Percentiles rank a stretch among this genome's conserved stretches.
Evolutionary conservation across 2,329 filamentous ascomycete genomes (phyloP).

Genomic region (Chaetomiaceae sp.): DNA sequence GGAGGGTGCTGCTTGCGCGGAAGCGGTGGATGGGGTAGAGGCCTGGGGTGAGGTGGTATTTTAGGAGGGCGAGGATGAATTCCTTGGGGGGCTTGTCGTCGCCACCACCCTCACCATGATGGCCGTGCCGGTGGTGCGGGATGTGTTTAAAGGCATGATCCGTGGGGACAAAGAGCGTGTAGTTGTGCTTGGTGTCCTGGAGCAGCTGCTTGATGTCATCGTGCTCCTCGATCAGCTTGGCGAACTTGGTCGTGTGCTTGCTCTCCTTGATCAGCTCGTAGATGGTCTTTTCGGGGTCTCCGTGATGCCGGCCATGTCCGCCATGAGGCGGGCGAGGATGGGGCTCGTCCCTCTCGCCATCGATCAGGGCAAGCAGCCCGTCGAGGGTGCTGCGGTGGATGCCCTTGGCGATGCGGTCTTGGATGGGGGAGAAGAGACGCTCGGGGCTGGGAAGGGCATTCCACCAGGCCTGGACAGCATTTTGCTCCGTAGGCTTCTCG

Average conservation of each 20-base stretch:
- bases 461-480: constrained; percentile 19
- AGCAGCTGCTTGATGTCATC: constrained; percentile 67
- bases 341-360: constrained; percentile 3
- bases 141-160: constrained; percentile 69
- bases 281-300: constrained; percentile 61
- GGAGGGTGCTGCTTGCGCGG: constrained; percentile 68
- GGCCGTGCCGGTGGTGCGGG: constrained; percentile 29
- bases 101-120: constrained; percentile 26
- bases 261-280: constrained; percentile 74
- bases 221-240: constrained; percentile 68
- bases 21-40: constrained; percentile 63
- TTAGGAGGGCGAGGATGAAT: constrained; percentile 61
- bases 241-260: constrained; percentile 73
- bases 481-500: neutral
- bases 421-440: constrained; percentile 10
- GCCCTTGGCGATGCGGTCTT: constrained; percentile 10
- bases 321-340: constrained; percentile 17
- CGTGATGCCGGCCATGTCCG: constrained; percentile 28
- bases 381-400: constrained; percentile 5
- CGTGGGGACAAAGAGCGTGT: constrained; percentile 77
- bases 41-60: constrained; percentile 70
- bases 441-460: constrained; percentile 6
- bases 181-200: constrained; percentile 63
- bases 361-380: neutral
- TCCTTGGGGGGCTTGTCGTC: constrained; percentile 56